Evolutionary conservation across 805 yeast species (phyloP), one percentile per base, ranked within the genome.

Genomic region (Pichia nakasei): DNA sequence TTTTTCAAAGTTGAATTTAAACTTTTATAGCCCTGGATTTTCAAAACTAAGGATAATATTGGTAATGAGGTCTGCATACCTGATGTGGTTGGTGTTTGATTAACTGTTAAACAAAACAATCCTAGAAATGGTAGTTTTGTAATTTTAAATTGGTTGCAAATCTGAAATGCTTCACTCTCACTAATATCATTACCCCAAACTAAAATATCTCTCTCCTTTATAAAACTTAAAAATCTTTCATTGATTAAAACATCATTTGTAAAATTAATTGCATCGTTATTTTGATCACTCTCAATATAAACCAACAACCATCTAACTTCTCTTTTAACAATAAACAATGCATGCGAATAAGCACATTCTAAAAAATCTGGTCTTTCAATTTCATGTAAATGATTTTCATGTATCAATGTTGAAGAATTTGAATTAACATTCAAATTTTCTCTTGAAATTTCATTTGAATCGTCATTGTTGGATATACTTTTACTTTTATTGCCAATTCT

Each of bases 181-280:
- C 75, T 72, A 21, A 83, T 75, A 56, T 85, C 82, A 9, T 96
- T 96, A 35, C 89, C 95, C 97, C 97, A 91, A 2, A 85, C 63
- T 3, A 85, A 51, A 2, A 81, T 58, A 37, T 84, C 72, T 38
- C 70, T 72, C 19, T 73, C 72, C 19, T 63, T 64, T 42, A 78
- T 56, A 52, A 70, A 67, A 32, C 67, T 60, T 13, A 75, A 63
- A 43, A 85, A 76, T 22, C 59, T 61, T 3, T 68, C 71, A 46
- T 75, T 68, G 36, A 78, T 64, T 38, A 87, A 58, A 3, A 86
- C 71, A 11, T 70, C 70, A 13, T 69, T 60, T 39, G 80, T 73
- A 48, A 83, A 78, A 4, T 60, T 59, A 27, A 66, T 60, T 1
- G 80, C 68, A 41, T 78, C 77, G 46, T 84, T 88, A 57, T 85